Conservation (phyloP, 306 rosid genomes). For the Sindora glabra region DNA sequence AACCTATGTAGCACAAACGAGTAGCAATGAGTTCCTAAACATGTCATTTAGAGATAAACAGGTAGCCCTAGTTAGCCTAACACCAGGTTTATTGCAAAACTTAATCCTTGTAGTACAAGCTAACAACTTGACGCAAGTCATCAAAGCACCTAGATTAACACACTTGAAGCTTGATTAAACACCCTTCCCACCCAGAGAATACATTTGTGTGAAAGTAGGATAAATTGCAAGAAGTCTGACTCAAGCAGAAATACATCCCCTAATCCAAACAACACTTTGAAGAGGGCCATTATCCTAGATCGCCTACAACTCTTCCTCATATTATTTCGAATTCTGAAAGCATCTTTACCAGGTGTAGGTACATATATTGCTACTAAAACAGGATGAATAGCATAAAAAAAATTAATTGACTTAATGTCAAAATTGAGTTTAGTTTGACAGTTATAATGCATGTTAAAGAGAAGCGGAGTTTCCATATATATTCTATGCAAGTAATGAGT, state of each 20-base stretch:
- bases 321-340: neutral
- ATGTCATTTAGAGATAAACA: neutral
- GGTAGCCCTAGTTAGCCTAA: neutral
- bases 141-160: too few species aligned
- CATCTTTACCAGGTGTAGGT: neutral
- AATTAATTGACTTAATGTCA: neutral
- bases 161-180: too few species aligned
- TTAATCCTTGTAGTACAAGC: neutral
- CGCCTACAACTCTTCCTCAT: neutral
- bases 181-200: too few species aligned
- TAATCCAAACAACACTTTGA: neutral
- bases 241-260: neutral
- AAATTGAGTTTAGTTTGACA: neutral
- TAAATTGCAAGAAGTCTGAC: neutral
- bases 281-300: neutral
- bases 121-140: neutral
- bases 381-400: neutral
- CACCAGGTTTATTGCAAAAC: neutral
- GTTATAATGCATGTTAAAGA: constrained; percentile 1
- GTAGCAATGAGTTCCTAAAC: neutral
- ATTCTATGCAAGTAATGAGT: too few species aligned
- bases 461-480: too few species aligned
- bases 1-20: neutral
- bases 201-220: too few species aligned
- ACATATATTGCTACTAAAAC: neutral